Evolutionary conservation across 2,329 filamentous ascomycete genomes (phyloP).

Genomic region (Fusarium sp.): DNA sequence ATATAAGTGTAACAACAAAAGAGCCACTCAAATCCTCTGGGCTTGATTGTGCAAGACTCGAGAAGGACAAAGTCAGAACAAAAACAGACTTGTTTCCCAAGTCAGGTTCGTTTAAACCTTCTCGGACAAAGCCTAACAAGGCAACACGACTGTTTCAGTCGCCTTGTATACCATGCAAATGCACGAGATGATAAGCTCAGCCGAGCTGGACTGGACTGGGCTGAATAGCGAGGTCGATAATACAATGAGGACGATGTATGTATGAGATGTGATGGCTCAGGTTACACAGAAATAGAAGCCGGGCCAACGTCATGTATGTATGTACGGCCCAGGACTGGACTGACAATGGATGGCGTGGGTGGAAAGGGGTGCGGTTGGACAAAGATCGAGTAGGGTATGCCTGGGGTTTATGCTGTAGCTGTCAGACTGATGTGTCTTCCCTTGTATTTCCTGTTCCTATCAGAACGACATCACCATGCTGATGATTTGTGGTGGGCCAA

Average conservation of each 20-base stretch:
- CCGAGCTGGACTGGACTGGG: slow-evolving; percentile 9
- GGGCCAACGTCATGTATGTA: slow-evolving; percentile 36
- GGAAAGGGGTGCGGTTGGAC: slow-evolving; percentile 31
- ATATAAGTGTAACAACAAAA: slow-evolving; percentile 20
- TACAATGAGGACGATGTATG: slow-evolving; percentile 23
- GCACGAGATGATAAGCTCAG: slow-evolving; percentile 27
- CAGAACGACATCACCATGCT: slow-evolving; percentile 30
- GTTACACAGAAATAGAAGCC: slow-evolving; percentile 36
- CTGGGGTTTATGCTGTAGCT: slow-evolving; percentile 32
- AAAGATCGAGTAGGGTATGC: slow-evolving; percentile 32
- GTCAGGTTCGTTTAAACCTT: slow-evolving; percentile 13
- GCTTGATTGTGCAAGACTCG: slow-evolving; percentile 1
- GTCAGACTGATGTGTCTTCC: slow-evolving; percentile 5
- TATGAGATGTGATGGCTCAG: slow-evolving; percentile 36
- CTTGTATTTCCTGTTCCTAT: slow-evolving; percentile 27
- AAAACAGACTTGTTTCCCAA: slow-evolving; percentile 5
- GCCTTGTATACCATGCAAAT: slow-evolving; percentile 27
- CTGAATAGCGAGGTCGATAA: slow-evolving; percentile 24
- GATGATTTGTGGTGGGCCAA: slow-evolving; percentile 22
- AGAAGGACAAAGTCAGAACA: slow-evolving; percentile 12
- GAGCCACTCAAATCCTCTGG: background rate
- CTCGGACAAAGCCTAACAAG: slow-evolving; percentile 27
- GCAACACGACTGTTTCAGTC: slow-evolving; percentile 37
- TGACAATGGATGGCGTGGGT: slow-evolving; percentile 13
- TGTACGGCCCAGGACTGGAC: slow-evolving; percentile 19